phyloP scores from a whole-genome alignment of 345 rosid genomes.

The Linum usitatissimum region DNA sequence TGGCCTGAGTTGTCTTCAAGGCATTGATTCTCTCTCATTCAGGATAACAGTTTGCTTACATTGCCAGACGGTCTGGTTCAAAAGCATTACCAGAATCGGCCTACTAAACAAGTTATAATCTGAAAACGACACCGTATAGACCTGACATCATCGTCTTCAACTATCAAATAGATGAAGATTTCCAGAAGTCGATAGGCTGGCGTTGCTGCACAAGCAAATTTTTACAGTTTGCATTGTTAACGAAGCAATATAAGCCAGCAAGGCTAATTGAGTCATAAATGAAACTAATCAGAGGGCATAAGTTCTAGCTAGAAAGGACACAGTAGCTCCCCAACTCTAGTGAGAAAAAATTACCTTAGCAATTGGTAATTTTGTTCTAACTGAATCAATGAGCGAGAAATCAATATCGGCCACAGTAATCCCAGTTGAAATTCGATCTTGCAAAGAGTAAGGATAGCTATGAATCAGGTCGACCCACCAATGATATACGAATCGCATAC shows the following conservation, averaged over 20 bases:
- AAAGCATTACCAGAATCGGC: no score
- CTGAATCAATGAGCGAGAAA: slow-evolving; percentile 65
- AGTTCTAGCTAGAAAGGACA: no score
- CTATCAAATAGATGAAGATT: slow-evolving; percentile 25
- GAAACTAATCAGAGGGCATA: no score
- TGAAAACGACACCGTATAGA: no score
- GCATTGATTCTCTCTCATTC: no score
- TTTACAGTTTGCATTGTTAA: neutral
- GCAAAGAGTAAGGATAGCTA: slow-evolving; percentile 5
- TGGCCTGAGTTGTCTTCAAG: no score
- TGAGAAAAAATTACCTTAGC: slow-evolving; percentile 39
- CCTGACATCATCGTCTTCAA: no score
- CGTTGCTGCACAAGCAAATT: slow-evolving; percentile 33
- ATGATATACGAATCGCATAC: neutral
- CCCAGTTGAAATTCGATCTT: slow-evolving; percentile 73
- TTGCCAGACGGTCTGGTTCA: no score
- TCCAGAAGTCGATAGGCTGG: slow-evolving; percentile 51
- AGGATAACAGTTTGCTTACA: no score
- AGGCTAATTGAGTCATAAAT: no score
- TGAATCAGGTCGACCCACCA: neutral
- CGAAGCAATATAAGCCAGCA: no score
- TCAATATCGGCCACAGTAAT: slow-evolving; percentile 76
- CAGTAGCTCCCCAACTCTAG: neutral
- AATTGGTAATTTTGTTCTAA: slow-evolving; percentile 73
- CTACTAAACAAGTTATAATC: no score